phyloP scores from a whole-genome alignment of 257 asterid genomes.

The Solanum neorickii region DNA sequence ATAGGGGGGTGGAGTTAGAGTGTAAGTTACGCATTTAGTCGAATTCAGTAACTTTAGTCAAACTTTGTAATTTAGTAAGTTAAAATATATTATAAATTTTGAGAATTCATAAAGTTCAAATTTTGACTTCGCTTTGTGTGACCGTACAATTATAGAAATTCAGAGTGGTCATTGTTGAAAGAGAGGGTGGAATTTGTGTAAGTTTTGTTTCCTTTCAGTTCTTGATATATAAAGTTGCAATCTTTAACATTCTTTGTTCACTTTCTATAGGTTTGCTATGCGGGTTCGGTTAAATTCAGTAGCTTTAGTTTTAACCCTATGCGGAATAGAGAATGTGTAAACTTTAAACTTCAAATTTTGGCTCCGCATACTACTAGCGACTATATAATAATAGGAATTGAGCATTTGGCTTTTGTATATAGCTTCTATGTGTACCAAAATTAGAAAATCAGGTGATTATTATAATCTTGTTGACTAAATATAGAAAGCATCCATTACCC shows the following conservation, averaged over 20 bases:
- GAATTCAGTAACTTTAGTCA: background rate
- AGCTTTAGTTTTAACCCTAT: background rate
- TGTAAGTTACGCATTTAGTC: background rate
- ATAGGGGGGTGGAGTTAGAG: background rate
- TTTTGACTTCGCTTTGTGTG: background rate
- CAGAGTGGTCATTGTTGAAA: background rate
- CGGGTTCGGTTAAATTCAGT: background rate
- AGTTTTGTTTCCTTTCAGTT: background rate
- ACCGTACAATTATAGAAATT: background rate
- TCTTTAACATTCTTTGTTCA: background rate
- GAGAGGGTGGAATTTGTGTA: background rate
- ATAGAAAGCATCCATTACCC: constrained; percentile 14
- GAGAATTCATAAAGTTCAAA: background rate
- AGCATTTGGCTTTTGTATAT: constrained; percentile 20
- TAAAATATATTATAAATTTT: background rate
- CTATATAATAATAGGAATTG: background rate
- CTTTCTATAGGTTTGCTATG: background rate
- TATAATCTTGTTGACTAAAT: constrained; percentile 32
- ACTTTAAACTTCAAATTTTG: background rate
- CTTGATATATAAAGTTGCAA: background rate
- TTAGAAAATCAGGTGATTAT: constrained; percentile 14
- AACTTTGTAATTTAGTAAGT: background rate
- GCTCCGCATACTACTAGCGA: accelerated
- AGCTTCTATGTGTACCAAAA: constrained; percentile 36
- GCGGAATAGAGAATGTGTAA: background rate